Evolutionary conservation across 805 yeast genomes (phyloP).

Genomic region (Saccharomycopsis babjevae): DNA sequence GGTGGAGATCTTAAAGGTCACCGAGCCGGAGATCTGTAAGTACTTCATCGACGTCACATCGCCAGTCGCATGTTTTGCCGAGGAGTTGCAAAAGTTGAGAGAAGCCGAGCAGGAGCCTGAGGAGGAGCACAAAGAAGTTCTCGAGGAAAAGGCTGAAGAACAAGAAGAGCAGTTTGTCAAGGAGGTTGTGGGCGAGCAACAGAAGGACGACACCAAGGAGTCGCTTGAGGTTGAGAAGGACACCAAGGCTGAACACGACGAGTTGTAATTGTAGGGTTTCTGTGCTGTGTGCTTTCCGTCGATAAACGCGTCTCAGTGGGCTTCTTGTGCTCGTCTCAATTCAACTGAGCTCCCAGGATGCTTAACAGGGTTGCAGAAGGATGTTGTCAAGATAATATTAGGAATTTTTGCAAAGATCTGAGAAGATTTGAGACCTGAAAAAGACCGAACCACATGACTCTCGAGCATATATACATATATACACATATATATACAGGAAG

Average conservation of each 20-base stretch:
- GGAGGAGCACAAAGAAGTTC: not conserved
- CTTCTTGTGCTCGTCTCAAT: too few relatives aligned
- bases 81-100: conserved; percentile 3
- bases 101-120: not conserved
- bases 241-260: not conserved
- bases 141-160: not conserved
- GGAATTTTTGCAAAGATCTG: too few relatives aligned
- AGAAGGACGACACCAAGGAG: not conserved
- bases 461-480: too few relatives aligned
- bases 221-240: not conserved
- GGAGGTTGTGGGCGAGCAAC: not conserved
- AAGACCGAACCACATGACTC: too few relatives aligned
- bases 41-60: conserved; percentile 43
- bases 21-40: conserved; percentile 84
- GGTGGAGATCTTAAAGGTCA: conserved; percentile 48
- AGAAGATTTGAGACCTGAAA: too few relatives aligned
- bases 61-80: conserved; percentile 32
- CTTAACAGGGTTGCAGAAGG: too few relatives aligned
- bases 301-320: too few relatives aligned
- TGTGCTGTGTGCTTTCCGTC: too few relatives aligned
- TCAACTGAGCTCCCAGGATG: too few relatives aligned
- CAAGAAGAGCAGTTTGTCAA: not conserved
- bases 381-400: too few relatives aligned
- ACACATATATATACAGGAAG: too few relatives aligned
- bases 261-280: not conserved